Evolutionary conservation across 106 monocot species (phyloP).

Genomic region (Cymbidium sinense): DNA sequence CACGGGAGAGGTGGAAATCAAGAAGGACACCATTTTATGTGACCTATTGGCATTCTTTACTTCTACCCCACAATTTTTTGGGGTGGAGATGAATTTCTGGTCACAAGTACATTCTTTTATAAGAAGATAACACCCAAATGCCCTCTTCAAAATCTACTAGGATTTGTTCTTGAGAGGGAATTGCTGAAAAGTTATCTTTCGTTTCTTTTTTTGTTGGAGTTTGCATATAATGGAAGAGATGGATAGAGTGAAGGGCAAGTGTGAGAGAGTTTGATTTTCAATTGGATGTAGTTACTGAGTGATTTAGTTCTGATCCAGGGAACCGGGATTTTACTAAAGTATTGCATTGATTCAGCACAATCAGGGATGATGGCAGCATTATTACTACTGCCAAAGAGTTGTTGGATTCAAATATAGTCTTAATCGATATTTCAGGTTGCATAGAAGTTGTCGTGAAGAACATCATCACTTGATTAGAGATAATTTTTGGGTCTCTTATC

Average conservation of each 20-base stretch:
- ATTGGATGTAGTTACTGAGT: not conserved
- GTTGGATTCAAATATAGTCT: too few species aligned
- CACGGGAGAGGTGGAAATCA: not conserved
- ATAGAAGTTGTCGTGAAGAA: constrained; percentile 4
- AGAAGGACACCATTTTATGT: not conserved
- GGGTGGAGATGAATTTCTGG: not conserved
- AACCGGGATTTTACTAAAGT: constrained; percentile 1
- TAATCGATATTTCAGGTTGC: not conserved
- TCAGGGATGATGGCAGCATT: constrained; percentile 24
- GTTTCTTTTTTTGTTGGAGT: too few species aligned
- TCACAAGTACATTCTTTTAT: not conserved
- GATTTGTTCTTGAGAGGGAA: not conserved
- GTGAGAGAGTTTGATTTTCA: too few species aligned
- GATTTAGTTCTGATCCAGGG: constrained; percentile 57
- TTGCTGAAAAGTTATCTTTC: too few species aligned
- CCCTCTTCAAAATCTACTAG: not conserved
- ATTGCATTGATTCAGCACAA: not conserved
- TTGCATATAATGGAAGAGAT: too few species aligned
- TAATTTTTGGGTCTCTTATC: not conserved
- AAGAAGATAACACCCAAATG: too few species aligned
- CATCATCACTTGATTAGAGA: not conserved
- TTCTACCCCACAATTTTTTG: not conserved
- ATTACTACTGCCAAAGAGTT: constrained; percentile 18
- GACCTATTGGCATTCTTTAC: too few species aligned
- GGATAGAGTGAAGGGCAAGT: too few species aligned